phyloP scores from a whole-genome alignment of 2,329 filamentous ascomycete genomes.

The Xylariomycetidae sp. region DNA sequence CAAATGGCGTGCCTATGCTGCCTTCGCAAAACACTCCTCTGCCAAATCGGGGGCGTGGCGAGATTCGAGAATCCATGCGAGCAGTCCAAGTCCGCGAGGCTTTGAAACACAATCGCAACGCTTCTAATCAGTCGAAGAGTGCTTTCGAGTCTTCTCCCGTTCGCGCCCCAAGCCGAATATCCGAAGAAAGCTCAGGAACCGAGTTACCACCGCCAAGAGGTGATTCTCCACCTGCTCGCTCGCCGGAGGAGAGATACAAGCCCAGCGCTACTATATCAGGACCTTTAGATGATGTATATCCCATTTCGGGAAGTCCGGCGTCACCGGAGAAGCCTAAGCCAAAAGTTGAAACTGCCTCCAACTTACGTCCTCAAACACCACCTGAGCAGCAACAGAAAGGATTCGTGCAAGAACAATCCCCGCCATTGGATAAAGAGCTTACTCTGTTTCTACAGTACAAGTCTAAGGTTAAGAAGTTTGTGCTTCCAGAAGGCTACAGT shows the following conservation, averaged over 20 bases:
- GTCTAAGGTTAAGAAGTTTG: conserved; percentile 93
- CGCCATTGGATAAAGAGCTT: conserved; percentile 75
- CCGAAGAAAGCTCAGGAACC: conserved; percentile 50
- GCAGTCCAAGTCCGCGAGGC: conserved; percentile 53
- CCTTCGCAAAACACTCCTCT: conserved; percentile 78
- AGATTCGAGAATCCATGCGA: conserved; percentile 79
- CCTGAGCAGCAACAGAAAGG: conserved; percentile 47
- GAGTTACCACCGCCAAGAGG: conserved; percentile 23
- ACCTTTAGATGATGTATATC: conserved; percentile 47
- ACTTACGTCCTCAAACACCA: conserved; percentile 28
- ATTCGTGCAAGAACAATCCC: conserved; percentile 59
- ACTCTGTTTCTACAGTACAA: conserved; percentile 96
- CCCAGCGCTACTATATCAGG: conserved; percentile 57
- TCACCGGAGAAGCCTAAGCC: conserved; percentile 23
- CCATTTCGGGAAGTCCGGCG: conserved; percentile 27
- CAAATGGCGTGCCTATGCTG: conserved; percentile 80
- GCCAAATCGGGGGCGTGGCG: conserved; percentile 75
- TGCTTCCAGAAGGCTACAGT: conserved; percentile 76
- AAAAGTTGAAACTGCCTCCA: conserved; percentile 14
- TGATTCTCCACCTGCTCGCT: conserved; percentile 48
- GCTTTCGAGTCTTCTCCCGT: conserved; percentile 55
- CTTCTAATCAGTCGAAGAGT: conserved; percentile 39
- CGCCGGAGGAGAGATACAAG: conserved; percentile 61
- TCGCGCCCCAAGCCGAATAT: conserved; percentile 55
- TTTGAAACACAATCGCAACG: conserved; percentile 43